Base-by-base conservation (phyloP, 208 protist genomes). In the Crithidia expoeki region DNA sequence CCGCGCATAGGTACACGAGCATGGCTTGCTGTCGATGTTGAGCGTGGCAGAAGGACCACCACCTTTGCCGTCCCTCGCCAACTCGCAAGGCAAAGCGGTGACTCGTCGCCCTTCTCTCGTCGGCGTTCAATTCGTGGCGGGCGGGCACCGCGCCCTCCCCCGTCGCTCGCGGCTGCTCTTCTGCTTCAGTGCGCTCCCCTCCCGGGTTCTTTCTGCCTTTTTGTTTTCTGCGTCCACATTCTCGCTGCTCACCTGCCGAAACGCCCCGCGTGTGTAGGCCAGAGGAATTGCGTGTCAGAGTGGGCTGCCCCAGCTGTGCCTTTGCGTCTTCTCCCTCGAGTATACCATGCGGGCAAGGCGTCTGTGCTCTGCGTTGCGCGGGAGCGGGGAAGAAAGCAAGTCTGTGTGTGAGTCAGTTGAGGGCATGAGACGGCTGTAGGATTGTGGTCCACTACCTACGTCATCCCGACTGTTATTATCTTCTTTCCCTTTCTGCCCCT, bases 1-100 rank as follows among this genome's bases (percentile, higher is more conserved):
- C 60, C 46, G 42, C 47, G 60, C n/a, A 47, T 4, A 53, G 32
- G 32, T 1, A 47, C 47, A 66, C 60, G 60, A 40, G 44, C 30
- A 55, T 32, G 60, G 55, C 60, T 27, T 66, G 60, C 32, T 66
- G 60, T 55, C 60, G 60, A 66, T 66, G 60, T 66, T 66, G 47
- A 66, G 28, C 27, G n/a, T n/a, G 25, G 6, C 11, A 17, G 21
- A 11, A 55, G 36, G 47, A 42, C 46, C 5, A 38, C 32, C 30
- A 5, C n/a, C 60, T 3, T 53, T 44, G 60, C 38, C 42, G 58
- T 25, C 44, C 23, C 25, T 64, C 14, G 16, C 58, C 25, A 19
- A 23, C 56, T 28, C 32, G 10, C 23, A 10, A 28, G n/a, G 10
- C 17, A 36, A 21, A 33, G 23, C n/a, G 36, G 19, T 10, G n/a